Base-by-base conservation (phyloP, 2,329 filamentous ascomycete genomes). In the Blastomyces silverae region DNA sequence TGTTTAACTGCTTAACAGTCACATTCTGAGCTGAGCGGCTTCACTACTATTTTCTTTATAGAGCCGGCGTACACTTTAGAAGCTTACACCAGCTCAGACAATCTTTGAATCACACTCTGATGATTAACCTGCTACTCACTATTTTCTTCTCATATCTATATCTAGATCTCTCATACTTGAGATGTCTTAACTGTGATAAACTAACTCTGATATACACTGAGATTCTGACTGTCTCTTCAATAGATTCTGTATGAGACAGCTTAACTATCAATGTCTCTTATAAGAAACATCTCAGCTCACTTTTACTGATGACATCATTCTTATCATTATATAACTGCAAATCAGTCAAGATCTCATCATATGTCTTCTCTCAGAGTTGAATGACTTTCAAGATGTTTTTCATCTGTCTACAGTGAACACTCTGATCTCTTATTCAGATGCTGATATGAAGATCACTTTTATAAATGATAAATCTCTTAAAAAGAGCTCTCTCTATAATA, bases 371-470 rank as follows among this genome's bases (percentile, higher is more conserved):
- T 25, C 56, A 10, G 7, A 59, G 22, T 10, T 59, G 17, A 2
- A 25, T 31, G 61, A 61, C 17, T 53, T 22, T 15, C 1, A 20
- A 13, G 8, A 53, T 53, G 11, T 53, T 3, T 53, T 53, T 22
- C 11, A 53, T n/a, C 3, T 25, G 2, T 7, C 4, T 2, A 28
- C 50, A 11, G 67, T 65, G 13, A 59, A 69, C 20, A 64, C 56
- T n/a, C 59, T 70, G 11, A 65, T 59, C 2, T 48, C 42, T 37
- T 58, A 67, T 61, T 63, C 62, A 37, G 64, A 64, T 11, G 22
- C 65, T n/a, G 67, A 71, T 50, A 64, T 70, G 50, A 34, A 64
- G n/a, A 72, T 72, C 15, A 57, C 65, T 22, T 55, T 72, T 3
- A 48, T 46, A 10, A 7, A 44, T 34, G 39, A 37, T 13, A 57